Evolutionary conservation across 805 yeast species (phyloP).

Genomic region (Kodamaea lidongshanica): DNA sequence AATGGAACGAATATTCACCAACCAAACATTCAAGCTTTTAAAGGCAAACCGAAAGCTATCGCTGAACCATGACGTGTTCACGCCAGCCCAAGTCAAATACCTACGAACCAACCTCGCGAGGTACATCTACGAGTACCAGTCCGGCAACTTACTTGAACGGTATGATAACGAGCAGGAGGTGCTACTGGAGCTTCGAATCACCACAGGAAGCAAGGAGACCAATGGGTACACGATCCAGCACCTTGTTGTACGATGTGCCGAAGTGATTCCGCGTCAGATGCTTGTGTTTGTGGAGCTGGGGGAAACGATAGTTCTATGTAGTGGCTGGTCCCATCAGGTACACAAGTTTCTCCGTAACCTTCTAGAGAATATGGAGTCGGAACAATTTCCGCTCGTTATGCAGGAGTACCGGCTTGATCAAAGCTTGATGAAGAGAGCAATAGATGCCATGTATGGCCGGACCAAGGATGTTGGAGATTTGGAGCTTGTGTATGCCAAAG

Average conservation of each 20-base stretch:
- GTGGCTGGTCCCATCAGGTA: conserved; percentile 5
- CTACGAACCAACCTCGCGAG: conserved; percentile 6
- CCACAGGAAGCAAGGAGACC: conserved; percentile 5
- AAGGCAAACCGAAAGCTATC: conserved; percentile 9
- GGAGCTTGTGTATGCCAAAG: conserved; percentile 9
- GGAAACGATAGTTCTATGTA: conserved; percentile 6
- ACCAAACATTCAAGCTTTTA: conserved; percentile 12
- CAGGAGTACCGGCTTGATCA: conserved; percentile 8
- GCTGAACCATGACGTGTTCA: conserved; percentile 1
- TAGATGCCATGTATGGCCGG: conserved; percentile 6
- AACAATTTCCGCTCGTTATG: conserved; percentile 8
- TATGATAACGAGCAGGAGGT: conserved; percentile 8
- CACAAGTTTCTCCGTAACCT: conserved; percentile 5
- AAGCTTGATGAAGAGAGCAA: conserved; percentile 5
- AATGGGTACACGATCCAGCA: conserved; percentile 6
- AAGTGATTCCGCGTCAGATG: conserved; percentile 10
- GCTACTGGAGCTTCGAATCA: conserved; percentile 4
- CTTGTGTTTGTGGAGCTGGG: conserved; percentile 7
- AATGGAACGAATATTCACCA: conserved; percentile 9
- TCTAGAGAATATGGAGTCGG: conserved; percentile 9
- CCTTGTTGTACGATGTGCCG: conserved; percentile 8
- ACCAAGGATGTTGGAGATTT: conserved; percentile 8
- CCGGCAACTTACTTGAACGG: conserved; percentile 6
- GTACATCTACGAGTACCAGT: conserved; percentile 3
- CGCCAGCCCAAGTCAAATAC: conserved; percentile 4